A percentile compares a stretch with the other conserved stretches of the same genome.
Evolutionary conservation across 2,329 filamentous ascomycete species (phyloP).

Genomic region (Microcyclospora pomicola): DNA sequence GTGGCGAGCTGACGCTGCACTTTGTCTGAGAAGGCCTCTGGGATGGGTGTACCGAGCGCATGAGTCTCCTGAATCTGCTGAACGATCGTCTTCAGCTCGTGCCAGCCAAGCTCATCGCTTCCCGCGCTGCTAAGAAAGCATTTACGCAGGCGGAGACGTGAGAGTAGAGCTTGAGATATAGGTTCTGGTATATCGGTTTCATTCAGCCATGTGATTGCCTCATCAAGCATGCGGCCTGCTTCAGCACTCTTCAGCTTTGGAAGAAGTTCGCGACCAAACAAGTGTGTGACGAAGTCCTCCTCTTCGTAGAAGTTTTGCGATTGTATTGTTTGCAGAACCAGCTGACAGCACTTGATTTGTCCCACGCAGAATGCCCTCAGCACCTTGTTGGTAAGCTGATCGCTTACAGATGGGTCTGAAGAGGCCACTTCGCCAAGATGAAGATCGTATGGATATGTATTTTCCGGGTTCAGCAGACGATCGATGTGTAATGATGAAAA

Average conservation of each 20-base stretch:
- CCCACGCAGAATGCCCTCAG: slow-evolving; percentile 77
- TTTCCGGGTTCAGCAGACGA: slow-evolving; percentile 56
- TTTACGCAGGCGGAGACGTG: slow-evolving; percentile 52
- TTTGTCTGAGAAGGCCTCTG: slow-evolving; percentile 76
- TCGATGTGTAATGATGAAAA: slow-evolving; percentile 90
- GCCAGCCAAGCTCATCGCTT: slow-evolving; percentile 27
- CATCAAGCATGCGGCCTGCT: slow-evolving; percentile 41
- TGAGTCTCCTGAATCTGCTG: slow-evolving; percentile 45
- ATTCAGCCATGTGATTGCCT: slow-evolving; percentile 40
- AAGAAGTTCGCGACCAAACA: slow-evolving; percentile 69
- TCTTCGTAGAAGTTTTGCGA: slow-evolving; percentile 93
- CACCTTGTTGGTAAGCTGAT: slow-evolving; percentile 44
- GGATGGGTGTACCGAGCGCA: slow-evolving; percentile 48
- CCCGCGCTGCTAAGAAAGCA: slow-evolving; percentile 39
- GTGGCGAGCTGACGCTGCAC: slow-evolving; percentile 85
- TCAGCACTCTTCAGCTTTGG: slow-evolving; percentile 44
- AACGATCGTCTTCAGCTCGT: slow-evolving; percentile 16
- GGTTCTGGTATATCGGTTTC: slow-evolving; percentile 5
- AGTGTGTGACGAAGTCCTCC: slow-evolving; percentile 90
- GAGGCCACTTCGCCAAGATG: slow-evolving; percentile 29
- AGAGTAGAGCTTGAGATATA: slow-evolving; percentile 12
- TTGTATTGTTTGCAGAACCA: slow-evolving; percentile 63
- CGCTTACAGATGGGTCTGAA: background rate
- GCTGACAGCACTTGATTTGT: slow-evolving; percentile 67
- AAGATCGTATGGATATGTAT: slow-evolving; percentile 15